Evolutionary conservation across 2,329 filamentous ascomycete genomes (phyloP), one percentile per base, ranked within the genome.

Genomic region (Scolecobasidium constrictum): DNA sequence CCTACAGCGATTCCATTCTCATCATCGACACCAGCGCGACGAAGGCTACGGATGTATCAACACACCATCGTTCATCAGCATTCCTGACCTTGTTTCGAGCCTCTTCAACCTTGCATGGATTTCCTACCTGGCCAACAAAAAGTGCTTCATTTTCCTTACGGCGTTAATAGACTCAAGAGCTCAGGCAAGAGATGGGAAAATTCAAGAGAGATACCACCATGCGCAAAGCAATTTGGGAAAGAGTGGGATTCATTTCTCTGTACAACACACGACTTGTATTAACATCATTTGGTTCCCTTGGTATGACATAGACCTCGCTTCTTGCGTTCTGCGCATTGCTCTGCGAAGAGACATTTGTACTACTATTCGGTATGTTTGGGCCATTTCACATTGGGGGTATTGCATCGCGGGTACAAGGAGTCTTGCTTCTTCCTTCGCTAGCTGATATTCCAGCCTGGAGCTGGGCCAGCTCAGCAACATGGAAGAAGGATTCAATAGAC

Each of bases 1-100:
- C 12, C 26, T n/a, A 20, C 23, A 13, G 15, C 15, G 7, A 16
- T 12, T 39, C 17, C 15, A 22, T 43, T 37, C 33, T 43, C 40
- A 20, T 18, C 40, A 43, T 17, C 40, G n/a, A n/a, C n/a, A n/a
- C n/a, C n/a, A n/a, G n/a, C n/a, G n/a, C n/a, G n/a, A n/a, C n/a
- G n/a, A n/a, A n/a, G n/a, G n/a, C n/a, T n/a, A n/a, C n/a, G n/a
- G 31, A 28, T 43, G 40, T 43, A 43, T 43, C 40, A 43, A 22
- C 40, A 37, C 20, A n/a, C n/a, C n/a, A n/a, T n/a, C n/a, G n/a
- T n/a, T n/a, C 28, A 43, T 36, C 33, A 35, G 40, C 40, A 43
- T 43, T 20, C 18, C 23, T 43, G 20, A 26, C 31, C 26, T 31
- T 17, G 19, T 17, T n/a, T n/a, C n/a, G n/a, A n/a, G 19, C 13